Base-by-base conservation (phyloP, 306 rosid species). In the Vachellia collinsii region DNA sequence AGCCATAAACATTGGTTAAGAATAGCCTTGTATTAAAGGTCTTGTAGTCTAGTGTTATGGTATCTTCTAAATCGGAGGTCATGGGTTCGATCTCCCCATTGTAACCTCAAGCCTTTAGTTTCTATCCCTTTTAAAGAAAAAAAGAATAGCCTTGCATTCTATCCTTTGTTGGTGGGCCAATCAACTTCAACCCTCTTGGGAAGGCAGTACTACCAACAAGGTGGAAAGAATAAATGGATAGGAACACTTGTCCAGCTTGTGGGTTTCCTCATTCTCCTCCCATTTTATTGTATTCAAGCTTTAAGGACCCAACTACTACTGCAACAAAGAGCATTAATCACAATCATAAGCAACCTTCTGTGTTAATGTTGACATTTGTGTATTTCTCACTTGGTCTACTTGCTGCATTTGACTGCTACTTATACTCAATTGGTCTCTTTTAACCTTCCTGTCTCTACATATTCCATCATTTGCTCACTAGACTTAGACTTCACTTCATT, bases 391-490 rank as follows among this genome's bases (percentile, higher is more conserved):
- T 89, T 36, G 91, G 88, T 2, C 77, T 81, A 5, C 23, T 89
- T 37, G 4, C 67, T 10, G 92, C 86, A 29, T 69, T 79, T 63
- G 64, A 73, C 5, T 73, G 88, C 48, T 74, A 50, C 37, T 62
- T 89, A 46, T 83, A 74, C 41, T 72, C 93, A 11, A 12, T 77
- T 3, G 91, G 90, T 3, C 85, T 87, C 0, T 16, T 39, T 73
- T 77, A 88, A 88, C 80, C 90, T 90, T 81, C 89, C 88, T 8
- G 90, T 86, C 9, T 90, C 90, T 13, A 85, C 90, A 11, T 86
- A 64, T 83, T 85, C 90, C 4, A 85, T 88, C 37, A 77, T 87
- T n/a, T 78, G 85, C 48, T 74, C 89, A 54, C 85, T 89, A 3
- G 89, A 87, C 42, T 75, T 85, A 78, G 88, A 88, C 62, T 88